phyloP scores from a whole-genome alignment of 164 flowering plant genomes.

The Houttuynia cordata region DNA sequence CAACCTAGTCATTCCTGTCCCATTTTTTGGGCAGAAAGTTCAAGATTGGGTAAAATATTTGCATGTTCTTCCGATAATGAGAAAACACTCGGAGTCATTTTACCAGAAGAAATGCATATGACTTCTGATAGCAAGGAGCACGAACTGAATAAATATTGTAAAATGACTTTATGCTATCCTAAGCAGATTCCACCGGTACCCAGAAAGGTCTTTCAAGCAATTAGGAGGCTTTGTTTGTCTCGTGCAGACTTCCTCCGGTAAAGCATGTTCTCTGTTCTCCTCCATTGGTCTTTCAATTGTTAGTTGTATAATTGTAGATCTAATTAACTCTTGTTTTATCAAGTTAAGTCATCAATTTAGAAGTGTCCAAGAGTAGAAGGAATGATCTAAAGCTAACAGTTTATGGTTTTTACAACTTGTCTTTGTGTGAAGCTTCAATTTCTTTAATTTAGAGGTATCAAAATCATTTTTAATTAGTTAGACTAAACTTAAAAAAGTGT shows the following conservation, averaged over 20 bases:
- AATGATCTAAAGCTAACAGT: too few relatives aligned
- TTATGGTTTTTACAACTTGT: too few relatives aligned
- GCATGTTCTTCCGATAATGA: slow-evolving; percentile 2
- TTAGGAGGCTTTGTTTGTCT: slow-evolving; percentile 56
- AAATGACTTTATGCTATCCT: slow-evolving; percentile 6
- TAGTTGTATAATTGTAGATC: not conserved
- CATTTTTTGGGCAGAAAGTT: slow-evolving; percentile 5
- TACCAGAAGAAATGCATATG: not conserved
- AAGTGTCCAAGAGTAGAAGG: too few relatives aligned
- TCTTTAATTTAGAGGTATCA: too few relatives aligned
- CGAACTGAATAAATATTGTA: slow-evolving; percentile 11
- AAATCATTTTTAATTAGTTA: too few relatives aligned
- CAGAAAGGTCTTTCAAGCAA: slow-evolving; percentile 34
- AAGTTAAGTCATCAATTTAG: not conserved
- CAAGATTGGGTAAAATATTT: slow-evolving; percentile 3
- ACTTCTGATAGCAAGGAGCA: slow-evolving; percentile 15
- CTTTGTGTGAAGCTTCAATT: too few relatives aligned
- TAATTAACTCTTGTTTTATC: not conserved
- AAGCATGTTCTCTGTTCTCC: slow-evolving; percentile 10
- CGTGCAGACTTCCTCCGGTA: slow-evolving; percentile 65
- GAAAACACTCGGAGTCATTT: slow-evolving; percentile 3
- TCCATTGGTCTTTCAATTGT: not conserved
- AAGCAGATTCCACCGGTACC: slow-evolving; percentile 27
- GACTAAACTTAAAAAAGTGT: too few relatives aligned
- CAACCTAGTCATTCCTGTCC: slow-evolving; percentile 7